Percentiles rank a stretch among this genome's conserved stretches.
phyloP scores from a whole-genome alignment of 179 eudicot genomes.

The Spinacia oleracea region DNA sequence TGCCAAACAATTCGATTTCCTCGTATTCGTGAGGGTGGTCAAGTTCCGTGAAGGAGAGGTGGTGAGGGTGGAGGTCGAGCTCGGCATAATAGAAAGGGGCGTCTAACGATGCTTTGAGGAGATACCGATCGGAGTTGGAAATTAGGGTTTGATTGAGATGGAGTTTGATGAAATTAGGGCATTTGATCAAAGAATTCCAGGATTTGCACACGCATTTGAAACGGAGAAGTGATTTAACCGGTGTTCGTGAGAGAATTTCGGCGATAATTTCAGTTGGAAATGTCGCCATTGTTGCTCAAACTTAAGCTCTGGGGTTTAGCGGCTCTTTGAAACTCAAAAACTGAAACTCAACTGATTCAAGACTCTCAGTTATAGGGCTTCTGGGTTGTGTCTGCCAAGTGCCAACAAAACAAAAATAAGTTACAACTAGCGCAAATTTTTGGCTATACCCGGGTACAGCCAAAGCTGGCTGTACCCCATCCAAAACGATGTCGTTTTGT shows the following conservation, averaged over 20 bases:
- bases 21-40: slow-evolving; percentile 12
- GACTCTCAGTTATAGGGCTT: too few relatives aligned
- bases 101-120: background rate
- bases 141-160: too few relatives aligned
- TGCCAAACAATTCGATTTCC: too few relatives aligned
- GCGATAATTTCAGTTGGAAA: background rate
- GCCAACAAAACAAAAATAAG: too few relatives aligned
- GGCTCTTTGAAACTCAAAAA: too few relatives aligned
- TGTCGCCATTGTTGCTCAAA: background rate
- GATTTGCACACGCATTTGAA: background rate
- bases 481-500: too few relatives aligned
- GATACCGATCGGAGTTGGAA: slow-evolving; percentile 5
- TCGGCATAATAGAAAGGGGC: background rate
- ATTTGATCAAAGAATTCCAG: background rate
- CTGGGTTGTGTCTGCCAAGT: too few relatives aligned
- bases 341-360: too few relatives aligned
- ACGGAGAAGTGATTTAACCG: background rate
- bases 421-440: too few relatives aligned
- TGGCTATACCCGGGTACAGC: too few relatives aligned
- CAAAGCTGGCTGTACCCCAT: too few relatives aligned
- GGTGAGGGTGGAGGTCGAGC: background rate
- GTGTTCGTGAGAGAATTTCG: background rate
- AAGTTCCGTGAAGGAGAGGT: slow-evolving; percentile 3
- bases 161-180: background rate
- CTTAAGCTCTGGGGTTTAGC: background rate